Evolutionary conservation across 2,329 filamentous ascomycete genomes (phyloP), one percentile per base, ranked within the genome.

Genomic region (Xylaria arbuscula): DNA sequence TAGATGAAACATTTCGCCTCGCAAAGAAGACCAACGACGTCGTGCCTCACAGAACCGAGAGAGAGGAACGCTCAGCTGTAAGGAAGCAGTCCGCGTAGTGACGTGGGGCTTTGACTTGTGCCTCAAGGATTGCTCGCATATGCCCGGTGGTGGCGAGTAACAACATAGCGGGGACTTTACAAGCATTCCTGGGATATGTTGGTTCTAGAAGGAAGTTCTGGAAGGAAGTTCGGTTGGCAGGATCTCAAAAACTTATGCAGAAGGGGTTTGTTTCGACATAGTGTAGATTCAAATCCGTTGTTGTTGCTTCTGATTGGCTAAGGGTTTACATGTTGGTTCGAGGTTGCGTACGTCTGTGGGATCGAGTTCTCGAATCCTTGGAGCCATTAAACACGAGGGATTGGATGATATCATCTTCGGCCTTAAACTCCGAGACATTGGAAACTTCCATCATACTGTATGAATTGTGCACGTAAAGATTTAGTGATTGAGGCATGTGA

Each of bases 261-360:
- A 56, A 66, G 54, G 45, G 28, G 11, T 13, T 17, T 55, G 22
- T 48, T 48, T 24, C 45, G 22, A 48, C 17, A n/a, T 32, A 34
- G 28, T 34, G 28, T 58, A 60, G 42, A 57, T 34, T 34, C 50
- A 34, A 10, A 38, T 10, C n/a, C 32, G 6, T 53, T 34, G 22
- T 17, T 17, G 28, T 59, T 13, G 40, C 15, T 54, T 10, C 50
- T 54, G n/a, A 58, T 66, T 54, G 36, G 45, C 57, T 57, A 58
- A 42, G 19, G 2, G 38, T 40, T 40, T 38, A 51, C 40, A 55
- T 58, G 36, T 19, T 58, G 62, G 45, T n/a, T 22, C 42, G 59
- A 54, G 51, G 58, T 55, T 57, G 62, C 51, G 47, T 54, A 58
- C 51, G 47, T 54, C 28, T 32, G 51, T 42, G 50, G 51, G 42